Evolutionary conservation across 106 monocot genomes (phyloP), one percentile per base, ranked within the genome.

Genomic region (Ottelia alismoides): DNA sequence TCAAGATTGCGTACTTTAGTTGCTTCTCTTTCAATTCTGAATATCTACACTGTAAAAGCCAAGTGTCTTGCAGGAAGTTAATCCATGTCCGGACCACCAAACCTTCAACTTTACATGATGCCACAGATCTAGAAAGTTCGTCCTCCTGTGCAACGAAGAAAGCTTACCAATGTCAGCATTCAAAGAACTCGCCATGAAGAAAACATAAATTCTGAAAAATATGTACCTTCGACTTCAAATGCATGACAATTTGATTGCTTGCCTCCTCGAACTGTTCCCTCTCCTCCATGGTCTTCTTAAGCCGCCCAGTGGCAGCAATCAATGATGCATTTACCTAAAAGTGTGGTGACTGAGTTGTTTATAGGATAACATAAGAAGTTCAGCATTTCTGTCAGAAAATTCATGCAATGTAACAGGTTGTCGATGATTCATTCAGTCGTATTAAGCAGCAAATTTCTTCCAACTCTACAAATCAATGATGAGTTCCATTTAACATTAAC

Each of bases 191-290:
- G n/a, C n/a, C n/a, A n/a, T n/a, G n/a, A n/a, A n/a, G n/a, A n/a
- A n/a, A n/a, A n/a, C n/a, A n/a, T n/a, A n/a, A n/a, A n/a, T n/a
- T n/a, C n/a, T n/a, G n/a, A n/a, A n/a, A n/a, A n/a, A n/a, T n/a
- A n/a, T n/a, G 52, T 28, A 94, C 93, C 88, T 94, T 94, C 51
- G 83, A 54, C 69, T 94, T 94, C 45, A 94, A 73, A 49, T 88
- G 93, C 45, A 78, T 27, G 14, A 94, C 74, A 65, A 94, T 72
- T 64, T 88, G 72, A 58, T 81, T 78, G 68, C 81, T 94, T 72
- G 87, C 93, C 74, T 94, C 84, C 66, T 88, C 81, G 64, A 94
- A 94, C 53, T 88, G 83, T 56, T 94, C 93, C 46, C 84, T 78
- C 63, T 94, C 93, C 67, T 94, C 93, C 66, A 80, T 94, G 7